These are phyloP conservation scores for Exophiala oligosperma DNA, from an alignment of 2,329 filamentous ascomycete species.

Conservation along the genomic window DNA sequence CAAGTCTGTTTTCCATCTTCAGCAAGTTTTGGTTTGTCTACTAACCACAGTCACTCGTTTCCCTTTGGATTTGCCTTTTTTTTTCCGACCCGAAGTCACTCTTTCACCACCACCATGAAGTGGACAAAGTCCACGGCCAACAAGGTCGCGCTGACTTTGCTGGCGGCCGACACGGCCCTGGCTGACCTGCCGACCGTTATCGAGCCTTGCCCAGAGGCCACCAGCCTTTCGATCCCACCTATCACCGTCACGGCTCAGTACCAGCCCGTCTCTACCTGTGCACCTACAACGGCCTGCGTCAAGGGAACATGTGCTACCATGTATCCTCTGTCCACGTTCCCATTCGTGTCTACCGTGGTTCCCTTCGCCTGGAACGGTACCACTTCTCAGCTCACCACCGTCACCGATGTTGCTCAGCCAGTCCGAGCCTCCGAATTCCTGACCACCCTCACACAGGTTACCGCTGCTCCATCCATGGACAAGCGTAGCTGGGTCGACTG, in stretches of 20 bases:
- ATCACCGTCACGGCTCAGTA: not conserved
- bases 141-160: not conserved
- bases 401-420: conserved; percentile 16
- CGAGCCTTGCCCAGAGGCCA: not conserved
- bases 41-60: not conserved
- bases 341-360: conserved; percentile 21
- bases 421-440: conserved; percentile 11
- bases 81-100: not conserved
- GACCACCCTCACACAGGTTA: conserved; percentile 12
- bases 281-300: not conserved
- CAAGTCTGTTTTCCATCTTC: not conserved
- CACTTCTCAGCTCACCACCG: conserved; percentile 13
- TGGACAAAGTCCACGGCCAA: not conserved
- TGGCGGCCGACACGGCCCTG: not conserved
- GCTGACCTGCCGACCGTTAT: not conserved
- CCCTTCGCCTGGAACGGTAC: conserved; percentile 16
- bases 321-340: conserved; percentile 15
- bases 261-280: not conserved
- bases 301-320: conserved; percentile 10
- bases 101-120: conserved; percentile 1
- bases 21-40: not conserved
- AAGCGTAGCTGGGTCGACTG: conserved; percentile 6
- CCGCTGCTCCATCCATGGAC: conserved; percentile 6
- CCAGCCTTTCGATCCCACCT: not conserved
- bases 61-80: not conserved